Evolutionary conservation across 164 flowering plant genomes (phyloP).

Genomic region (Stephania yunnanensis): DNA sequence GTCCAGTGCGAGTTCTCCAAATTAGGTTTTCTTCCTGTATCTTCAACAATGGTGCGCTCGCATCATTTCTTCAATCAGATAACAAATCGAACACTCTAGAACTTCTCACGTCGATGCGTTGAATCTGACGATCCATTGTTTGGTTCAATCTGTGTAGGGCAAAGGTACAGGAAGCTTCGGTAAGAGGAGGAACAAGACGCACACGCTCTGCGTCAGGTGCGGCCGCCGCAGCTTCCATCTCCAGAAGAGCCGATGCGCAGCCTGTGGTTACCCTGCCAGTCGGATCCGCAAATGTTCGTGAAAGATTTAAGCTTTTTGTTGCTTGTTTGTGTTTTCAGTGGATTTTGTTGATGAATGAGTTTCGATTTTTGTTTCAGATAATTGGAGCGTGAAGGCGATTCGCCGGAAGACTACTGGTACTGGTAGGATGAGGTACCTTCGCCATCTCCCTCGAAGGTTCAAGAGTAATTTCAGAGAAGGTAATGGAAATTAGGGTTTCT

Average conservation of each 20-base stretch:
- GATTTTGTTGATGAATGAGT: neutral
- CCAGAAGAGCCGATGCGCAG: conserved; percentile 88
- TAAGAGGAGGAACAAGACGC: conserved; percentile 97
- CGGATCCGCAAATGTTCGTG: conserved; percentile 65
- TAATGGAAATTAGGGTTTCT: neutral
- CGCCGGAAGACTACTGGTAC: conserved; percentile 36
- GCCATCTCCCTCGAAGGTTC: conserved; percentile 29
- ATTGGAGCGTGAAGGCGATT: conserved; percentile 35
- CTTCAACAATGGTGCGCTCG: neutral
- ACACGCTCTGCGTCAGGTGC: conserved; percentile 82
- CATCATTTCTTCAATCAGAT: too few relatives aligned
- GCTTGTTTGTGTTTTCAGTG: neutral
- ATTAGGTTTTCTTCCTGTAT: neutral
- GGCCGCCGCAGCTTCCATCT: conserved; percentile 93
- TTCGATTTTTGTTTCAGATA: conserved; percentile 14
- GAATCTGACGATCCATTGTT: neutral
- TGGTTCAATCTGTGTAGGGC: conserved; percentile 30
- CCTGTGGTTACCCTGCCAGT: conserved; percentile 76
- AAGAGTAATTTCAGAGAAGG: conserved; percentile 38
- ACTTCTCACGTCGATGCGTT: neutral
- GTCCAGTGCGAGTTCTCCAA: neutral
- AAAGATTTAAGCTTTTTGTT: neutral
- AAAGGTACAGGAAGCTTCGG: conserved; percentile 94
- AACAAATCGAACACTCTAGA: too few relatives aligned
- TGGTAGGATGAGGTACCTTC: conserved; percentile 32